Evolutionary conservation across 169 alveolate species (phyloP), one percentile per base, ranked within the genome.

Genomic region (Fabrea salina): DNA sequence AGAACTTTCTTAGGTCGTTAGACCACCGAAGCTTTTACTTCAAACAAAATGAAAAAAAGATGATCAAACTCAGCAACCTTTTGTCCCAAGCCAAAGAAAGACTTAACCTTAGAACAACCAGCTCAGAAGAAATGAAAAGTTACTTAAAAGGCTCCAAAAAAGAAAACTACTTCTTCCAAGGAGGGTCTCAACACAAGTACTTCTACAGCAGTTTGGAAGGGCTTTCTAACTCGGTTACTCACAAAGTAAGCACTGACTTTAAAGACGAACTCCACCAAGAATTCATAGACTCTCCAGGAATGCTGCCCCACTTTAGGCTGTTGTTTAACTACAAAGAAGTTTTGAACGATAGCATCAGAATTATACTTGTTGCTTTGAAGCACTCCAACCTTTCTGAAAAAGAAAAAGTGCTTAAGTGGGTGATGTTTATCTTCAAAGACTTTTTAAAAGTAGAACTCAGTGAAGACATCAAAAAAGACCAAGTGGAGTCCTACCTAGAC

Each of bases 11-110:
- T 13, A 93, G 91, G 58, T 84, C 93, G 35, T 83, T 93, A 41
- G 97, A 93, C 75, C 95, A 93, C 67, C 57, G 95, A 22, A 76
- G 90, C 35, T 93, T 91, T 85, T 88, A 91, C 68, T 93, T 90
- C 57, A 91, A 91, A 78, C 86, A 85, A 35, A 86, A 88, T 71
- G 95, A 90, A 58, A 93, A 90, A 82, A 93, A 78, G 79, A 84
- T 86, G 50, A 85, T 84, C 44, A 85, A 86, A 79, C 82, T 78
- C 1, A 80, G 82, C 22, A 84, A 89, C 2, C 86, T 91, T 64
- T 51, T 85, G 11, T 16, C 68, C n/a, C 67, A 70, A 27, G 66
- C 66, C 4, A 70, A 70, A 70, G 16, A 40, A 5, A 25, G 79
- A 5, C 6, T 70, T 8, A 70, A 49, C 49, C n/a, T 19, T n/a